Percentiles rank a stretch among this genome's conserved stretches.
Conservation (phyloP, 306 rosid species). For the Comarum palustre region DNA sequence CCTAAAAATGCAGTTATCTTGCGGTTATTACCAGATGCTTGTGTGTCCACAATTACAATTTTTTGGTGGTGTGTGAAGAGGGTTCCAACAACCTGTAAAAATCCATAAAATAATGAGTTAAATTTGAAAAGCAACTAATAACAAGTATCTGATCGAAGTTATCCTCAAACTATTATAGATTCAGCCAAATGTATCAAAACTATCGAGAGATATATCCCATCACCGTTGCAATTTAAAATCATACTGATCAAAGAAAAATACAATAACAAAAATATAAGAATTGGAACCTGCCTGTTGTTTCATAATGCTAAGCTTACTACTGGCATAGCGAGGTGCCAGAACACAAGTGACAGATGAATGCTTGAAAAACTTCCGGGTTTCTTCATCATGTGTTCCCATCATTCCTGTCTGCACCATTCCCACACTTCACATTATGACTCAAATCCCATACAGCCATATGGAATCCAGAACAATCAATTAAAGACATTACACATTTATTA, state of each 20-base stretch:
- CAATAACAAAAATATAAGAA: background rate
- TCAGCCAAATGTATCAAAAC: too few species aligned
- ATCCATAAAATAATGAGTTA: constrained; percentile 15
- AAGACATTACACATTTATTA: background rate
- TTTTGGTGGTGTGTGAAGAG: constrained; percentile 96
- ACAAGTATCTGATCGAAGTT: background rate
- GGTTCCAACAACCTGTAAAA: constrained; percentile 71
- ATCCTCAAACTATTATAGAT: too few species aligned
- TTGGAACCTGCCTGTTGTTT: constrained; percentile 63
- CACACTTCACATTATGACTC: constrained; percentile 14
- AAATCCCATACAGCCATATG: background rate
- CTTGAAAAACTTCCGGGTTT: constrained; percentile 74
- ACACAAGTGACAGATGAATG: constrained; percentile 91
- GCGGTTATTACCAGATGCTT: constrained; percentile 66
- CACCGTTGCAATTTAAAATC: background rate
- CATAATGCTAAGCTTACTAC: constrained; percentile 67
- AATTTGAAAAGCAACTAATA: constrained; percentile 13
- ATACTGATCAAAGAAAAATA: background rate
- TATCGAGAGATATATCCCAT: too few species aligned
- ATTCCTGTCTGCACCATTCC: constrained; percentile 62
- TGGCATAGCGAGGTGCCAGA: constrained; percentile 74
- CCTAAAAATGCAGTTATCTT: constrained; percentile 86
- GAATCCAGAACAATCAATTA: background rate
- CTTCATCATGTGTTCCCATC: constrained; percentile 93
- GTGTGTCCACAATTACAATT: constrained; percentile 87